Evolutionary conservation across 495 filamentous ascomycete species (phyloP).

Genomic region (Neurospora sp.): DNA sequence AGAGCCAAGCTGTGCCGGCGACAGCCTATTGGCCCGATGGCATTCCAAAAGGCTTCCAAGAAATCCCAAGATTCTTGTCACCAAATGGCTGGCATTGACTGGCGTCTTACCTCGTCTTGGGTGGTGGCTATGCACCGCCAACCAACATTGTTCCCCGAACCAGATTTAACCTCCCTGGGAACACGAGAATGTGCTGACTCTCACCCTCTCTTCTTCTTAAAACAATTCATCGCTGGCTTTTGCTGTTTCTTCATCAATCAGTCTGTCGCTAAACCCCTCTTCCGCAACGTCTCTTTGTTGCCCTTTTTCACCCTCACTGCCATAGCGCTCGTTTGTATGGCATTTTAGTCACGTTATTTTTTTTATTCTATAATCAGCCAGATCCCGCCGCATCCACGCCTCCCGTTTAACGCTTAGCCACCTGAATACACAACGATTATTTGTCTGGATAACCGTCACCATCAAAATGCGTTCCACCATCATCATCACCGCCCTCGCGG

Average conservation of each 20-base stretch:
- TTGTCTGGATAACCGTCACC: neutral
- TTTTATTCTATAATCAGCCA: neutral
- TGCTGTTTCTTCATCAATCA: neutral
- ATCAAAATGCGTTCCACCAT: slow-evolving; percentile 46
- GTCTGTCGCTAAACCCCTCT: neutral
- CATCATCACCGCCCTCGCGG: slow-evolving; percentile 41
- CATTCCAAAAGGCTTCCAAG: slow-evolving; percentile 6
- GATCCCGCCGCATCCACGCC: neutral
- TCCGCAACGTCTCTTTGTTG: neutral
- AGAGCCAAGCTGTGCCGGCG: neutral
- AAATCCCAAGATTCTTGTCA: neutral
- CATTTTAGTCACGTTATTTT: slow-evolving; percentile 6
- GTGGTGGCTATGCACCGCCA: slow-evolving; percentile 13
- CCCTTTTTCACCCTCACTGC: slow-evolving; percentile 2
- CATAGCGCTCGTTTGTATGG: slow-evolving; percentile 8
- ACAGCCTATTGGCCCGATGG: neutral
- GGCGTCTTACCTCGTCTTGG: slow-evolving; percentile 5
- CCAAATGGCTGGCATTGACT: neutral
- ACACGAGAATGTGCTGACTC: neutral
- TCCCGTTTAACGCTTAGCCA: neutral
- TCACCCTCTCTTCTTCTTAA: neutral
- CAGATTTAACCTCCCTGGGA: neutral
- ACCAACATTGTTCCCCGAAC: neutral
- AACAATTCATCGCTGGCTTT: neutral
- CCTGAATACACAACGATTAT: neutral